Evolutionary conservation across 805 yeast genomes (phyloP), one percentile per base, ranked within the genome.

Genomic region (Metschnikowia shivogae): DNA sequence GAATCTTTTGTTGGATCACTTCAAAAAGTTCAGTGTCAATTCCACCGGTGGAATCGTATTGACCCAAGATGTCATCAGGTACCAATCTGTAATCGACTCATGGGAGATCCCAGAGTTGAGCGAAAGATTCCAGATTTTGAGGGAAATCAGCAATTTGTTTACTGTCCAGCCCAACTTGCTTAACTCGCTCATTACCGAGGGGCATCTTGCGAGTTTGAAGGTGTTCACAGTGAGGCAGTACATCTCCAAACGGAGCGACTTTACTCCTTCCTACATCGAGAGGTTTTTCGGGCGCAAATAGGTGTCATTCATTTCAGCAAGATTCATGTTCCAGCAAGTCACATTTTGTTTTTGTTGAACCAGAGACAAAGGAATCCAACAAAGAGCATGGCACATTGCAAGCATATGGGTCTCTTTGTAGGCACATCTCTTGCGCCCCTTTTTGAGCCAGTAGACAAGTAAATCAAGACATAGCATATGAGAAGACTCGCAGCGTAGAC

Each of bases 121-220:
- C 4, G 86, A 81, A 29, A 75, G 76, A 46, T 84, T 86, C 65
- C 80, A 80, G 41, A 74, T 88, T 10, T 67, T 90, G 50, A 78
- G 89, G 59, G 96, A 89, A 54, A 77, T 90, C 49, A 89, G 92
- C 28, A 88, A 87, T 56, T 68, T 90, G 47, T 90, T 83, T 62
- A 84, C 95, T 0, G 95, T 88, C 13, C 93, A 86, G 58, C 85
- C 92, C 1, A 86, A 86, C 46, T 74, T 87, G 54, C 68, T 89
- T 44, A 81, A 81, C 50, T 86, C 95, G 1, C 72, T 89, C 57
- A 81, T 89, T 2, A 81, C 82, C 34, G 96, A 89, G 57, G 93
- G 96, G 1, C 88, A 82, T 54, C 69, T 89, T 50, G 81, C 83
- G 1, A 74, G 73, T 45, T 72, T 88, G 60, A 82, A 81, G 58